Conservation (phyloP, 495 filamentous ascomycete genomes). For the Lichina pygmaea region DNA sequence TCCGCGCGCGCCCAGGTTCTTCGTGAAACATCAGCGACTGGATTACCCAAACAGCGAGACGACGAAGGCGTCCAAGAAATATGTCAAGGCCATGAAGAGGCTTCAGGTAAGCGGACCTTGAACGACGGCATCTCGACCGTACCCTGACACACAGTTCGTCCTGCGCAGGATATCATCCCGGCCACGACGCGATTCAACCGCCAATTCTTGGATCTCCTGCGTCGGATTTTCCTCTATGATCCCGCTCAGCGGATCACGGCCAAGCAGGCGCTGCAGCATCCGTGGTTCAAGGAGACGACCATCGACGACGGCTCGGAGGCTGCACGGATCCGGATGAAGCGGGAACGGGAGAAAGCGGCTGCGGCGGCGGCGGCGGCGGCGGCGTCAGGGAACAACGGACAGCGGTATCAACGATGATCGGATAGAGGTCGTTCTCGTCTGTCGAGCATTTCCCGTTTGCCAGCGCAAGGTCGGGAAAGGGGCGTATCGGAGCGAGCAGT, state of each 20-base stretch:
- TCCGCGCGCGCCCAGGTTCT: slow-evolving; percentile 24
- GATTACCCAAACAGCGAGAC: slow-evolving; percentile 74
- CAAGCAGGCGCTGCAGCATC: slow-evolving; percentile 69
- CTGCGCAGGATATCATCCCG: slow-evolving; percentile 62
- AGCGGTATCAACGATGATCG: background rate
- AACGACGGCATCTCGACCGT: background rate
- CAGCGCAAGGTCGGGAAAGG: too few relatives aligned
- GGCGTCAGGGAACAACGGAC: background rate
- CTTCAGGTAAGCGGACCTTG: slow-evolving; percentile 33
- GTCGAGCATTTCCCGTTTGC: too few relatives aligned
- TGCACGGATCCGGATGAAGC: slow-evolving; percentile 35
- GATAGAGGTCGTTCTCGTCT: too few relatives aligned
- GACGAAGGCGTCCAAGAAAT: slow-evolving; percentile 65
- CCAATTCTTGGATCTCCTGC: slow-evolving; percentile 66
- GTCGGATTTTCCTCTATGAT: slow-evolving; percentile 87
- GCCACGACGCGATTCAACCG: slow-evolving; percentile 48
- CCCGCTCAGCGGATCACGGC: slow-evolving; percentile 75
- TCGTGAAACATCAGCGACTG: background rate
- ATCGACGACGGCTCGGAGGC: slow-evolving; percentile 91
- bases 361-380: background rate
- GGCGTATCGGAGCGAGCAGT: too few relatives aligned
- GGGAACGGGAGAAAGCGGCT: slow-evolving; percentile 3
- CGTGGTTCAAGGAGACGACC: slow-evolving; percentile 70
- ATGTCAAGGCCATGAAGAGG: slow-evolving; percentile 84
- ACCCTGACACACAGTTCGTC: slow-evolving; percentile 8